These are phyloP conservation scores for Microdochium trichocladiopsis DNA, from an alignment of 2,329 filamentous ascomycete species.

Conservation along the genomic window DNA sequence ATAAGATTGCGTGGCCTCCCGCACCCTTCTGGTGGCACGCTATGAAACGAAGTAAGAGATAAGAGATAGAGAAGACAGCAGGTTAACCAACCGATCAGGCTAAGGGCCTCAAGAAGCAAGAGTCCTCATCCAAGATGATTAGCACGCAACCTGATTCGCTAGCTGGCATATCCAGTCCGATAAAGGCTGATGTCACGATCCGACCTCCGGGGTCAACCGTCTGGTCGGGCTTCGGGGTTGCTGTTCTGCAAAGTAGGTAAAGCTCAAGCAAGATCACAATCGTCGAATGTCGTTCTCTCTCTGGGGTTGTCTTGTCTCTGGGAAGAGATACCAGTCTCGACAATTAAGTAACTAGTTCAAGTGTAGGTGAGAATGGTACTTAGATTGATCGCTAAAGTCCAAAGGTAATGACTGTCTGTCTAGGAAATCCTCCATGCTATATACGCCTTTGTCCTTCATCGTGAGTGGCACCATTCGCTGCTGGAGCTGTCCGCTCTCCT, in stretches of 20 bases:
- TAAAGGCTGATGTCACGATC: neutral
- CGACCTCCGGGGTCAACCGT: neutral
- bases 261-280: neutral
- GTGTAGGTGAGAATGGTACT: neutral
- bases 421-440: neutral
- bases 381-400: neutral
- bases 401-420: neutral
- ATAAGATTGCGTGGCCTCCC: too few species aligned
- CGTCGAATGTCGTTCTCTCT: neutral
- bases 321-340: neutral
- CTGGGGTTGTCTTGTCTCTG: neutral
- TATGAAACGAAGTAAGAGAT: too few species aligned
- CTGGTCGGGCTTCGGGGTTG: neutral
- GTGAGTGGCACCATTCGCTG: neutral
- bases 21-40: too few species aligned
- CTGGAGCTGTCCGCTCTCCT: neutral
- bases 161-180: too few species aligned
- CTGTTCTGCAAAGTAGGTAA: neutral
- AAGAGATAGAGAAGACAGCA: too few species aligned
- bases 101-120: too few species aligned
- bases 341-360: neutral
- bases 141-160: too few species aligned
- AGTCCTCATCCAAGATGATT: too few species aligned
- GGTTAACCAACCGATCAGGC: too few species aligned
- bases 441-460: neutral